phyloP scores from a whole-genome alignment of 106 monocot genomes.

The Dendrobium nobile region DNA sequence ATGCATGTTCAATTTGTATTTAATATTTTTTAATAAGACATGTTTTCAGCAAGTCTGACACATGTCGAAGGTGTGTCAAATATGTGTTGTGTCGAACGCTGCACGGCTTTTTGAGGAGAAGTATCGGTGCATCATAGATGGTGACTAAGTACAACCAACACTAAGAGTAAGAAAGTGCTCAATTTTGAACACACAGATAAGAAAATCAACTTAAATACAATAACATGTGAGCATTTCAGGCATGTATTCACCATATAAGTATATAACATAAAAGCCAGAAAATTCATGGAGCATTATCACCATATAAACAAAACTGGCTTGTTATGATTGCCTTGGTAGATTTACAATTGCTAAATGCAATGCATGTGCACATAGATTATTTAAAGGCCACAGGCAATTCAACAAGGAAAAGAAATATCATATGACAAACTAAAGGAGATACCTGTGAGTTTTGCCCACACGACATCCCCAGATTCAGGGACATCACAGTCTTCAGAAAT shows the following conservation, averaged over 20 bases:
- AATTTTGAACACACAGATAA: not conserved
- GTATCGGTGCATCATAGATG: too few relatives aligned
- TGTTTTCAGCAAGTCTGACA: too few relatives aligned
- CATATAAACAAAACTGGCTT: not conserved
- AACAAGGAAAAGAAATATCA: not conserved
- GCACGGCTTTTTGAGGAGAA: too few relatives aligned
- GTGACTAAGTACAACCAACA: too few relatives aligned
- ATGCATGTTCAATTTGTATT: too few relatives aligned
- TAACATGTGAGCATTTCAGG: not conserved
- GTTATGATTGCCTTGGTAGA: not conserved
- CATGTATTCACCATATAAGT: not conserved
- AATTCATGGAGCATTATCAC: not conserved
- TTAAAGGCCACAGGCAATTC: not conserved
- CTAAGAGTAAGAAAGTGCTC: too few relatives aligned
- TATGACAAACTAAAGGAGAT: not conserved
- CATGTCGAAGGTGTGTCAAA: too few relatives aligned
- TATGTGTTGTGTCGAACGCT: too few relatives aligned
- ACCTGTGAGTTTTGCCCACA: constrained; percentile 98
- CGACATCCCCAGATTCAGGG: constrained; percentile 74
- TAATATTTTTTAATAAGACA: too few relatives aligned
- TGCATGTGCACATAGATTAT: not conserved
- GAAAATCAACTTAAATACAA: not conserved
- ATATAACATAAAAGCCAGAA: not conserved
- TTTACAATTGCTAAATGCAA: not conserved
- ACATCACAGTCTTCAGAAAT: constrained; percentile 63